Evolutionary conservation across 495 filamentous ascomycete genomes (phyloP).

Genomic region (Penicillium lagena): DNA sequence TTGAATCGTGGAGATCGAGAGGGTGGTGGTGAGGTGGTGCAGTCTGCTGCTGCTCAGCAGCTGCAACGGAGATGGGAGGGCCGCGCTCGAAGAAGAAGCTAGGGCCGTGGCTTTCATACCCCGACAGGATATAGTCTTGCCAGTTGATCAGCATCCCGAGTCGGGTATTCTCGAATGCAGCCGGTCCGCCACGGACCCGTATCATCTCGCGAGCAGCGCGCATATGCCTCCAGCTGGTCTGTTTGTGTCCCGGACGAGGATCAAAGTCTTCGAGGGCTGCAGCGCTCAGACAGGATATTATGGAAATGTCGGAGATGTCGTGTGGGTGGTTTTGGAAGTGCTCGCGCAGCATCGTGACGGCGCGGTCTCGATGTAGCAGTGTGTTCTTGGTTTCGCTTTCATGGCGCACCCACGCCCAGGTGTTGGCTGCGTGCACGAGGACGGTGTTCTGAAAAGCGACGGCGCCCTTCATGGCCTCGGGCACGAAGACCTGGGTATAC

Average conservation of each 20-base stretch:
- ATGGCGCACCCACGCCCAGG: slow-evolving; percentile 30
- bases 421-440: slow-evolving; percentile 33
- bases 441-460: slow-evolving; percentile 33
- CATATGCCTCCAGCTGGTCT: slow-evolving; percentile 35
- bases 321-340: slow-evolving; percentile 19
- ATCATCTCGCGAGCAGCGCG: slow-evolving; percentile 34
- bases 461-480: slow-evolving; percentile 32
- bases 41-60: background rate
- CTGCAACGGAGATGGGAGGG: background rate
- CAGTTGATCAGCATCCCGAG: slow-evolving; percentile 36
- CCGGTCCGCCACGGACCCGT: slow-evolving; percentile 27
- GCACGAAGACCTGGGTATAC: slow-evolving; percentile 31
- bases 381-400: slow-evolving; percentile 19
- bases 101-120: slow-evolving; percentile 27
- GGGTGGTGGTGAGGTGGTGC: background rate
- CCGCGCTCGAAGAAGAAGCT: slow-evolving; percentile 28
- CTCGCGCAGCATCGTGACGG: slow-evolving; percentile 27
- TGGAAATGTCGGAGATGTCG: slow-evolving; percentile 31
- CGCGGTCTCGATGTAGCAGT: slow-evolving; percentile 22
- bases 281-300: slow-evolving; percentile 32
- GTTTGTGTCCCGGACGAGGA: slow-evolving; percentile 29
- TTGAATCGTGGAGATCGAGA: slow-evolving; percentile 4
- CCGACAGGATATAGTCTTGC: slow-evolving; percentile 37
- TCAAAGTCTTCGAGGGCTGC: slow-evolving; percentile 36
- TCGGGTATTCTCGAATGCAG: slow-evolving; percentile 29